Conservation (phyloP, 1,284 basidiomycete species). For the Microbotryum saponariae region DNA sequence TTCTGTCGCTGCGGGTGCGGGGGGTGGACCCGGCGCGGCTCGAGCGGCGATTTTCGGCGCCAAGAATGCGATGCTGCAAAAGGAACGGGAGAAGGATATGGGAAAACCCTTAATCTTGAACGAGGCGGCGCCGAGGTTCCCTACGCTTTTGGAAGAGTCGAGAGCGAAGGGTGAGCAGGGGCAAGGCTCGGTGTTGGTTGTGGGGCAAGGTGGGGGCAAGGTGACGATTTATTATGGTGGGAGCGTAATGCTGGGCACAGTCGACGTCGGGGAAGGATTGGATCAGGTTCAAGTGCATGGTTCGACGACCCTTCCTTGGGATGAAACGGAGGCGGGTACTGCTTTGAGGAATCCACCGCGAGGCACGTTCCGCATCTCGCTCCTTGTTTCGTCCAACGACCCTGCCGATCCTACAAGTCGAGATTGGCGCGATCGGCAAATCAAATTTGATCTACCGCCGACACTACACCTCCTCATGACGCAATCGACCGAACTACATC, state of each 20-base stretch:
- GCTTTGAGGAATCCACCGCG: background rate
- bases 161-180: background rate
- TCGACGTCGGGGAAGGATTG: background rate
- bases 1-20: background rate
- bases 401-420: background rate
- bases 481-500: conserved; percentile 9
- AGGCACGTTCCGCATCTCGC: background rate
- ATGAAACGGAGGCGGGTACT: no score
- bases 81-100: conserved; percentile 22
- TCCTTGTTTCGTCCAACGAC: background rate
- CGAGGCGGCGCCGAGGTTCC: conserved; percentile 2
- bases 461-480: conserved; percentile 7
- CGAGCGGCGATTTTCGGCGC: conserved; percentile 22
- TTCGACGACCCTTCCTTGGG: background rate
- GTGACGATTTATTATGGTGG: conserved; percentile 19
- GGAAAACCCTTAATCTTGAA: conserved; percentile 12
- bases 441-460: conserved; percentile 3
- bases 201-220: conserved; percentile 9
- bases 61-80: conserved; percentile 30
- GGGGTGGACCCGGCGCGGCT: conserved; percentile 1
- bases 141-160: conserved; percentile 9
- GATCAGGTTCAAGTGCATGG: background rate
- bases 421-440: background rate
- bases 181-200: conserved; percentile 4
- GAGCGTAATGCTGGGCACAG: conserved; percentile 12